Evolutionary conservation across 192 early-diverging fungal species (phyloP), one percentile per base, ranked within the genome.

Genomic region (Podila minutissima): DNA sequence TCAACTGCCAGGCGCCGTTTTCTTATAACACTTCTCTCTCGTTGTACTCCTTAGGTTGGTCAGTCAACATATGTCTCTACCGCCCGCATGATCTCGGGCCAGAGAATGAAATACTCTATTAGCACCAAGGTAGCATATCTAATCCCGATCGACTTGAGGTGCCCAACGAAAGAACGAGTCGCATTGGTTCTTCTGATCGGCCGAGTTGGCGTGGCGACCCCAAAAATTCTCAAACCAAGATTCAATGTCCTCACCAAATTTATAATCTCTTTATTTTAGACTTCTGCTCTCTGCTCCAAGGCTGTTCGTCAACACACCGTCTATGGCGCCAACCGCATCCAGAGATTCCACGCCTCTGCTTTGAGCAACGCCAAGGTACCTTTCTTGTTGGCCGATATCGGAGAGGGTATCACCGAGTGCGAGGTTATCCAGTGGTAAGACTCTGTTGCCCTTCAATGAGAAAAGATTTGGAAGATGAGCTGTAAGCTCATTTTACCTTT

Each of bases 331-430:
- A 70, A 75, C 49, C 69, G 66, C 48, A 59, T 71, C 66, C 85
- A 89, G 15, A 67, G 67, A n/a, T 88, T 94, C 61, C 87, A 89
- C 17, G 74, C 85, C 13, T 87, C 88, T 0, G 37, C 74, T 15
- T 26, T 74, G 24, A 29, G 51, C 17, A 69, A 83, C 22, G 89
- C 83, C 24, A 82, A 88, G 11, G 74, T 93, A 2, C 91, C 95
- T 10, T 99, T 95, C 85, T 82, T 93, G 53, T 86, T 99, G 51
- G 98, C 98, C 0, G 98, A 99, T 86, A 97, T 99, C 77, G 98
- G 98, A 51, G 98, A 99, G 83, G 98, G 98, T 62, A 99, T 98
- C 69, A 96, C 96, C 11, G 97, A 99, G 85, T 95, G 94, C 75
- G 96, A 99, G 82, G 83, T 99, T n/a, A 94, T 97, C 71, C 96